These are phyloP conservation scores for Gomphus bonarii DNA, from an alignment of 1,284 basidiomycete species.

Conservation along the genomic window DNA sequence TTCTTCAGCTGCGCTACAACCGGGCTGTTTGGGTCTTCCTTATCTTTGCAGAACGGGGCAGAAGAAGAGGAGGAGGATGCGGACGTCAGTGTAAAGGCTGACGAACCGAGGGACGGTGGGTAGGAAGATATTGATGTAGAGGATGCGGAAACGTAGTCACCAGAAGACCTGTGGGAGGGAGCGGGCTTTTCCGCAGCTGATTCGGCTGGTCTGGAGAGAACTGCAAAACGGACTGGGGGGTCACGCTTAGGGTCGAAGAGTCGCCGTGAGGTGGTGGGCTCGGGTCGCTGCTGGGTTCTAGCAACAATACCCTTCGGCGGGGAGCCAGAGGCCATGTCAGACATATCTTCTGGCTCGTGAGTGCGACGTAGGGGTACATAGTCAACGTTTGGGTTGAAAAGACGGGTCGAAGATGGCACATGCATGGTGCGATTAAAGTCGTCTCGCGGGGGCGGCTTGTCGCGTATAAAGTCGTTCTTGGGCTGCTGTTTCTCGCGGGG, in stretches of 20 bases:
- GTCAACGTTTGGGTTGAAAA: constrained; percentile 65
- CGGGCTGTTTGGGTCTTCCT: constrained; percentile 51
- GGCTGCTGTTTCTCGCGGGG: constrained; percentile 9
- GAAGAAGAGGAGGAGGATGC: constrained; percentile 60
- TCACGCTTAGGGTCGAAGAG: constrained; percentile 80
- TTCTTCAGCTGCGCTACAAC: constrained; percentile 71
- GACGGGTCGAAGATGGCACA: constrained; percentile 42
- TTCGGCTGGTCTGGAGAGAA: constrained; percentile 38
- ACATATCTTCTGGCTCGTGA: constrained; percentile 30
- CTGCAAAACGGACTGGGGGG: constrained; percentile 72
- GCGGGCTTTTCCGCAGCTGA: constrained; percentile 24
- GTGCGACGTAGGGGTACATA: constrained; percentile 45
- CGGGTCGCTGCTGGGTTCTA: constrained; percentile 25
- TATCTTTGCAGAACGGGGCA: constrained; percentile 40
- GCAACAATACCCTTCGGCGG: constrained; percentile 18
- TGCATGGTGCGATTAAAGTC: constrained; percentile 61
- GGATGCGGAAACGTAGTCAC: constrained; percentile 63
- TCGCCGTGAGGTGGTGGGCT: constrained; percentile 35
- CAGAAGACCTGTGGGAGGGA: constrained; percentile 49
- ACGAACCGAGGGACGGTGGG: constrained; percentile 59
- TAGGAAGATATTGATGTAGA: constrained; percentile 58
- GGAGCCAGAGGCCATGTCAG: constrained; percentile 15
- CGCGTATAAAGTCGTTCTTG: constrained; percentile 5
- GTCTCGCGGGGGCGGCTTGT: constrained; percentile 30
- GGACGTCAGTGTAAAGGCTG: constrained; percentile 67